Evolutionary conservation across 2,329 filamentous ascomycete species (phyloP), one percentile per base, ranked within the genome.

Genomic region (Raffaelea deltoideospora): DNA sequence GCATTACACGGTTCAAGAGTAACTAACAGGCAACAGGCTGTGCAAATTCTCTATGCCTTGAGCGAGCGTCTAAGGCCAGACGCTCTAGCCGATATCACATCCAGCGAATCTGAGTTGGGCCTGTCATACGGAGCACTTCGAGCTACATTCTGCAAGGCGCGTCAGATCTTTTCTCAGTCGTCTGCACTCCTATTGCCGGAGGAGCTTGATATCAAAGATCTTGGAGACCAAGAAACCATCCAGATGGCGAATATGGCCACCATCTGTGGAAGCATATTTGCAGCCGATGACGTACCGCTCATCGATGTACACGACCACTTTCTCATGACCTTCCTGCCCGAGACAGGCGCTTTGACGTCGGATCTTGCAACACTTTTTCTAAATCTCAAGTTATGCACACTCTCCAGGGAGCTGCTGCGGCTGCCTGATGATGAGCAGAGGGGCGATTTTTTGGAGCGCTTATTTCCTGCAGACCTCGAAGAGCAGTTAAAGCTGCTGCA

Each of bases 401-500:
- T 43, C 4, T 33, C 40, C 2, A 22, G 17, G 1, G 38, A 39
- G 41, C 28, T 46, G 18, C 27, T 31, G 3, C 28, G 13, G 11
- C 32, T 41, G 34, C 18, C 42, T 2, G 39, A 44, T 26, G 39
- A 41, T 19, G 23, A 17, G 32, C 20, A 41, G 38, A 38, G 39
- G 2, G 15, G 34, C 22, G 33, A 21, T 1, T 57, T 66, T 15
- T 50, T 78, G 14, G 64, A 66, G 10, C 66, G 73, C 37, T 61
- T 72, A 3, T 63, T 83, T 26, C 61, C 67, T 7, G 57, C 65
- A 9, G 60, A 78, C 5, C 53, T 81, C 3, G 64, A 78, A 20
- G 60, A 62, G 10, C 56, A 57, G 31, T 46, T 69, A 33, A 58
- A 41, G 43, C 56, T 44, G 49, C 56, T 50, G 24, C 52, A 48